Evolutionary conservation across 768 basidiomycete species (phyloP).

Genomic region (Tulasnella sp.): DNA sequence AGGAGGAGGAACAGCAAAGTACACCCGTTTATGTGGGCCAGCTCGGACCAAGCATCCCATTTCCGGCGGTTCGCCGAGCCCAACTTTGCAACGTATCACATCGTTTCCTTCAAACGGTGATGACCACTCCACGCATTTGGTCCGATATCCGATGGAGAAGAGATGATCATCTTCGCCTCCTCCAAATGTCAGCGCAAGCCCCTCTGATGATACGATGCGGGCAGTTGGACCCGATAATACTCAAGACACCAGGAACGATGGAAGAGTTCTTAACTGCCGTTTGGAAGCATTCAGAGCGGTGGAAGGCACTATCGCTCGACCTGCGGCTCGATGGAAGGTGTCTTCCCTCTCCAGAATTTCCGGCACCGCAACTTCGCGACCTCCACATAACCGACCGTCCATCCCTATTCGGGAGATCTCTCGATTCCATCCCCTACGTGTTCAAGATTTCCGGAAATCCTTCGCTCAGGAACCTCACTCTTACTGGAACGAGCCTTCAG

Average conservation of each 20-base stretch:
- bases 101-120: not conserved
- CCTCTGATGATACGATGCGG: not conserved
- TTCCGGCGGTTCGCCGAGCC: not conserved
- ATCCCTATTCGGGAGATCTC: not conserved
- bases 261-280: not conserved
- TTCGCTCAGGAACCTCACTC: not conserved
- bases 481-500: not conserved
- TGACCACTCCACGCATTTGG: not conserved
- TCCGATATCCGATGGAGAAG: not conserved
- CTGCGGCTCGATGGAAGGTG: not conserved
- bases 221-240: not conserved
- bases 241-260: not conserved
- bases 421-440: not conserved
- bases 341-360: not conserved
- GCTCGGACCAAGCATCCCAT: not conserved
- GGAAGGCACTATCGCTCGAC: not conserved
- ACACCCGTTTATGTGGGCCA: not conserved
- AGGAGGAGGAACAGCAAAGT: not conserved
- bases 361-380: not conserved
- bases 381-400: not conserved
- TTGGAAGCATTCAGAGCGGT: not conserved
- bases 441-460: not conserved
- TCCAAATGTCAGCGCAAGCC: too few species aligned
- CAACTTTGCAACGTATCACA: not conserved
- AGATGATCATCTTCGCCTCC: too few species aligned